Percentiles rank a stretch among this genome's conserved stretches.
Evolutionary conservation across 306 rosid genomes (phyloP).

Genomic region (Cotoneaster glaucophyllus): DNA sequence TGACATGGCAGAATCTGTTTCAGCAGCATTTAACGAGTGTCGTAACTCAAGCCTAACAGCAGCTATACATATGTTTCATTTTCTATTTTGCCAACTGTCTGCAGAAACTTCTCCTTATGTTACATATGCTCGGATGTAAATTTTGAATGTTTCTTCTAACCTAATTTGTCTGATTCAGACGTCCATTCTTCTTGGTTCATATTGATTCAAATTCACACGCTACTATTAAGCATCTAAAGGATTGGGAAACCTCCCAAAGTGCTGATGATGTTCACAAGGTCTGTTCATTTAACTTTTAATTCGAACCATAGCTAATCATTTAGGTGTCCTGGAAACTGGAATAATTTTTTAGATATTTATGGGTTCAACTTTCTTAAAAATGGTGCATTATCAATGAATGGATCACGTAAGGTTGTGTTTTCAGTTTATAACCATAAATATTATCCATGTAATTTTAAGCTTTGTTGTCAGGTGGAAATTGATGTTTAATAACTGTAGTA

Average conservation of each 20-base stretch:
- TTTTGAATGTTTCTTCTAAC: conserved; percentile 6
- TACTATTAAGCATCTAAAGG: conserved; percentile 61
- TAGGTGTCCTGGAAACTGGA: neutral
- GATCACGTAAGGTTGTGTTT: conserved; percentile 56
- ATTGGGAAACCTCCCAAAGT: conserved; percentile 59
- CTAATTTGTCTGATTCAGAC: conserved; percentile 31
- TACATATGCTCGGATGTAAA: too few relatives aligned
- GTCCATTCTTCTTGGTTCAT: conserved; percentile 70
- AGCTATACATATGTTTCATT: too few relatives aligned
- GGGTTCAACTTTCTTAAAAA: conserved; percentile 52
- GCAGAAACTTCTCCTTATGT: too few relatives aligned
- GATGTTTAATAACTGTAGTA: neutral
- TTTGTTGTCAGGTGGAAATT: neutral
- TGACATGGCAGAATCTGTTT: too few relatives aligned
- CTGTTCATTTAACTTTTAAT: conserved; percentile 17
- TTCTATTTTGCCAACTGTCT: too few relatives aligned
- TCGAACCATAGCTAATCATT: neutral
- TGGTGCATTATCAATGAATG: conserved; percentile 55
- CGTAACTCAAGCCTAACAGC: too few relatives aligned
- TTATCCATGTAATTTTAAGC: neutral
- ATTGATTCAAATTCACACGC: conserved; percentile 54
- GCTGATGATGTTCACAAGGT: conserved; percentile 52
- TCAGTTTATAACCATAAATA: neutral
- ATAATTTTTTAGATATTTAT: neutral
- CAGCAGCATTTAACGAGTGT: too few relatives aligned